Conservation (phyloP, 2,329 filamentous ascomycete species). For the Stachybotrys echinatus region DNA sequence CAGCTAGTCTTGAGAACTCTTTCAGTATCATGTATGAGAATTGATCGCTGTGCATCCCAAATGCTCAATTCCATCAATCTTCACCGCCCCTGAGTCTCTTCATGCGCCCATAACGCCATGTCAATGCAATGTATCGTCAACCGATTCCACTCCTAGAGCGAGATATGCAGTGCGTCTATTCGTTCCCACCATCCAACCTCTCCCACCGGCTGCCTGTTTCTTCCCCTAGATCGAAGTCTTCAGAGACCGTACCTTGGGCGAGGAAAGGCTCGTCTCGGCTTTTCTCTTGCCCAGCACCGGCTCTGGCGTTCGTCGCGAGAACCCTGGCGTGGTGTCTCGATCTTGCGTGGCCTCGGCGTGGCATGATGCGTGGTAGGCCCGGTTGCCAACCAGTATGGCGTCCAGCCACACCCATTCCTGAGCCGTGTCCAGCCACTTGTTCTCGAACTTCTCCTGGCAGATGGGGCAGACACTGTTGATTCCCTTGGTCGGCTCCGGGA, state of each 20-base stretch:
- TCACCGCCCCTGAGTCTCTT: too few relatives aligned
- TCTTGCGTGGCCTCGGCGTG: constrained; percentile 75
- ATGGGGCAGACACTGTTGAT: constrained; percentile 83
- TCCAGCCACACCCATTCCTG: constrained; percentile 98
- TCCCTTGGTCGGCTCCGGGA: constrained; percentile 71
- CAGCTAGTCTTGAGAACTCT: too few relatives aligned
- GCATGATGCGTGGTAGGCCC: constrained; percentile 87
- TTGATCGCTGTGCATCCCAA: too few relatives aligned
- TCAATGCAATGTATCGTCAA: too few relatives aligned
- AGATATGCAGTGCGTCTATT: too few relatives aligned
- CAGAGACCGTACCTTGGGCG: constrained; percentile 29
- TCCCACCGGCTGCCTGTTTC: neutral
- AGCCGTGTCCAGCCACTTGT: constrained; percentile 83
- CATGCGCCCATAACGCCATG: too few relatives aligned
- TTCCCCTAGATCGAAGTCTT: constrained; percentile 25
- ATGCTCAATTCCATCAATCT: too few relatives aligned
- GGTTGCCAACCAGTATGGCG: constrained; percentile 68
- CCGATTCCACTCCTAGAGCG: too few relatives aligned
- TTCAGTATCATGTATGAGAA: too few relatives aligned
- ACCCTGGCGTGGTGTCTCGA: constrained; percentile 38
- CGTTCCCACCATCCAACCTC: neutral
- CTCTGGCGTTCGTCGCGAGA: constrained; percentile 52
- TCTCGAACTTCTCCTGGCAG: constrained; percentile 92
- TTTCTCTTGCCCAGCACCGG: constrained; percentile 69
- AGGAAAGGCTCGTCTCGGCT: constrained; percentile 53